Percentiles rank a stretch among this genome's conserved stretches.
Evolutionary conservation across 176 grass and related monocot genomes (phyloP).

Genomic region (Pontederia paniculata): DNA sequence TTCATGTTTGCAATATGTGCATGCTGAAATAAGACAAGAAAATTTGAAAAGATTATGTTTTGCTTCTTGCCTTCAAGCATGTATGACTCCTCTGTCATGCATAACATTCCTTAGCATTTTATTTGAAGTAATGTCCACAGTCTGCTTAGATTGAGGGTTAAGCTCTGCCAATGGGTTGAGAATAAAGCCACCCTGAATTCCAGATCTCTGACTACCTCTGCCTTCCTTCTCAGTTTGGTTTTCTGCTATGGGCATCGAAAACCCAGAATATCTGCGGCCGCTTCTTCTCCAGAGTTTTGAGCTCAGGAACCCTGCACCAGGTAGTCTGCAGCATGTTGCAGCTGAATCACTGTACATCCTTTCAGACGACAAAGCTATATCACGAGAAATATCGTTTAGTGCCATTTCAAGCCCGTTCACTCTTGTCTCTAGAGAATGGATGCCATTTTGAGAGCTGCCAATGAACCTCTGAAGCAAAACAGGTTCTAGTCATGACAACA

Average conservation of each 20-base stretch:
- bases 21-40: too few relatives aligned
- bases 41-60: too few relatives aligned
- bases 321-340: constrained; percentile 65
- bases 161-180: constrained; percentile 25
- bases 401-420: constrained; percentile 83
- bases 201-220: constrained; percentile 47
- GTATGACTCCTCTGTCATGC: too few relatives aligned
- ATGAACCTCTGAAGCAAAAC: constrained; percentile 71
- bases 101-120: too few relatives aligned
- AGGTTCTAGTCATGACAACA: neutral
- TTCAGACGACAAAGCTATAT: constrained; percentile 50
- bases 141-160: constrained; percentile 22
- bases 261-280: constrained; percentile 59
- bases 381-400: constrained; percentile 68
- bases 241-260: constrained; percentile 24
- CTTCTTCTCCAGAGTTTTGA: constrained; percentile 79
- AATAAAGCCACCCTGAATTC: constrained; percentile 45
- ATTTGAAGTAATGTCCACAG: neutral
- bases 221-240: constrained; percentile 32
- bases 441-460: constrained; percentile 77
- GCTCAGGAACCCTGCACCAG: constrained; percentile 51
- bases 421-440: constrained; percentile 72
- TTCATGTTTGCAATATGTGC: too few relatives aligned
- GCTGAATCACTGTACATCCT: constrained; percentile 54
- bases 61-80: too few relatives aligned